Evolutionary conservation across 2,329 filamentous ascomycete genomes (phyloP), one percentile per base, ranked within the genome.

Genomic region (Niveomyces coronatus): DNA sequence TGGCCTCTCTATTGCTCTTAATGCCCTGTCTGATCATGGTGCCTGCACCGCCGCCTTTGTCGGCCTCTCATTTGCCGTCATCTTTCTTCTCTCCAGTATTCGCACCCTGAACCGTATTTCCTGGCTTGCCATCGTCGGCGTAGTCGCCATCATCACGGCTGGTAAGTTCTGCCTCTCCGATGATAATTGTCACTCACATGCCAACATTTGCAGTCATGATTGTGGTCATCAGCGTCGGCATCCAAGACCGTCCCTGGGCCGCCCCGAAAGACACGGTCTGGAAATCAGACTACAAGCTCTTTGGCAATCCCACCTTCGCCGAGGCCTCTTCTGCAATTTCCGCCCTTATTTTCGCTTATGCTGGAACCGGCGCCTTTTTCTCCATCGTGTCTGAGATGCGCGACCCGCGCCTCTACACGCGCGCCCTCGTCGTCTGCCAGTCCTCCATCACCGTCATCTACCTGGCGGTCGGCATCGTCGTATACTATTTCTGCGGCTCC

Each of bases 401-500:
- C 1, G 48, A 59, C 8, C 57, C 55, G 1, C 36, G 36, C 9
- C 32, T 45, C 7, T 60, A 54, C 37, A 53, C 40, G 4, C 48
- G 51, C 4, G 47, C 55, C 1, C 43, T 59, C 2, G 5, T 55
- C 3, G 29, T 51, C 9, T 52, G 50, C 34, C 51, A 45, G 44
- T 45, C 17, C 44, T 48, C 43, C 2, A 46, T 62, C 2, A 48
- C 56, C n/a, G 28, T 51, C 9, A 55, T 54, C 7, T 63, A 62
- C 34, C 28, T 53, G 13, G 39, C 51, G 8, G 53, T 64, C 6
- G 50, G 52, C 8, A 44, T 55, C 3, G 58, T 68, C 0, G 58
- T 70, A 3, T 69, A 69, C 49, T 60, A 59, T 42, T 69, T 51
- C 45, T 67, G 63, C 42, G 66, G 67, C 1, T 61, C 59, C 0